Evolutionary conservation across 805 yeast genomes (phyloP).

Genomic region (Pichia eremophila): DNA sequence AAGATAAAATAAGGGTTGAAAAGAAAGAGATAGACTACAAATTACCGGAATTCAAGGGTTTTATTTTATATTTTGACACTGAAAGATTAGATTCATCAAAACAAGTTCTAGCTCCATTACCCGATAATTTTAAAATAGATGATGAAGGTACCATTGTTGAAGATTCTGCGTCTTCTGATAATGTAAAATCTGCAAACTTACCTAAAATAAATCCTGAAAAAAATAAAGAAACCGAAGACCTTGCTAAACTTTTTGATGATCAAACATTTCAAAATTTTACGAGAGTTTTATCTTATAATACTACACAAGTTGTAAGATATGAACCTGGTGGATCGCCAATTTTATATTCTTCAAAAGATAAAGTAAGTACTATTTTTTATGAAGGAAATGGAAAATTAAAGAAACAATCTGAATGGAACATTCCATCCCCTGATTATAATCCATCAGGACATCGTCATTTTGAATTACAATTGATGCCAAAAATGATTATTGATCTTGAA

Average conservation of each 20-base stretch:
- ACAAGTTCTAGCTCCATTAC: constrained; percentile 33
- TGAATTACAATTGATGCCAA: constrained; percentile 93
- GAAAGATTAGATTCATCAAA: constrained; percentile 51
- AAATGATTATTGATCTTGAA: constrained; percentile 77
- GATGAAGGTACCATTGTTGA: constrained; percentile 10
- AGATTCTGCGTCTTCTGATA: constrained; percentile 3
- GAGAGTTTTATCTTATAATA: constrained; percentile 67
- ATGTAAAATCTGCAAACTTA: constrained; percentile 11
- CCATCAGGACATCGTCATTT: constrained; percentile 54
- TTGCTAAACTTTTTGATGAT: constrained; percentile 58
- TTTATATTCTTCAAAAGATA: constrained; percentile 57
- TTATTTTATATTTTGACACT: constrained; percentile 58
- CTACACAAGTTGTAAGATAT: constrained; percentile 79
- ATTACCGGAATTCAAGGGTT: constrained; percentile 54
- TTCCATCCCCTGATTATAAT: constrained; percentile 55
- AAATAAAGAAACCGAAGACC: constrained; percentile 32
- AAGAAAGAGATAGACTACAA: constrained; percentile 8
- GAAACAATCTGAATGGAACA: constrained; percentile 15
- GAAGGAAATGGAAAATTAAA: constrained; percentile 18
- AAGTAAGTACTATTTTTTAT: constrained; percentile 35
- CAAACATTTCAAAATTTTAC: constrained; percentile 72
- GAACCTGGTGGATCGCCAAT: constrained; percentile 74
- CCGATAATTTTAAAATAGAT: constrained; percentile 27
- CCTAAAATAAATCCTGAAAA: constrained; percentile 11
- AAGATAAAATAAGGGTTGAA: not conserved